Evolutionary conservation across 23 red algal genomes (phyloP), one percentile per base, ranked within the genome.

Genomic region (Gracilariopsis chorda): DNA sequence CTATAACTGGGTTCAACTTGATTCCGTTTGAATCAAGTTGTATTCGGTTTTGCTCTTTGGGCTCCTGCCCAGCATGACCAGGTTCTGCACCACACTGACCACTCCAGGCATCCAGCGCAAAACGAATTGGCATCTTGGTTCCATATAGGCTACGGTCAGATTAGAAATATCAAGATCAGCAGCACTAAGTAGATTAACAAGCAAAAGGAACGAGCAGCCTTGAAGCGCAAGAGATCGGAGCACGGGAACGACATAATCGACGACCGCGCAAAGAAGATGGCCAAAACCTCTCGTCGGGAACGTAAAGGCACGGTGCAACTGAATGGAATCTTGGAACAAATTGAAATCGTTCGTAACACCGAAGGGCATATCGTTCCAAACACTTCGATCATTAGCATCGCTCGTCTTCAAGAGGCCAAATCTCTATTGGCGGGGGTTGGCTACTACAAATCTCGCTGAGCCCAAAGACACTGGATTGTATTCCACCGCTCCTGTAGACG

Each of bases 151-250:
- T n/a, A 73, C 20, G 68, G 69, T 30, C 27, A 21, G n/a, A 76
- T 90, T 53, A 76, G 71, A 20, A 92, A 93, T 51, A 87, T 93
- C 39, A 85, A 73, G 46, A 93, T 93, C 45, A 82, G 59, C 47
- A 63, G n/a, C n/a, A n/a, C 61, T 13, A 93, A 93, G 71, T 30
- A 77, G 40, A 14, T 93, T 48, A 40, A 45, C 27, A 28, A 73
- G 36, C 58, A 83, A 7, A 25, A 74, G 7, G 90, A 86, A 23
- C 58, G 44, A 46, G 79, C 80, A 20, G 81, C 79, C 7, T 32
- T 61, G 46, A 73, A 78, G 34, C 52, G 90, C 2, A 83, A 78
- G 70, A 51, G 90, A 29, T 76, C 56, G 8, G 80, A 93, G 74
- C 87, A 87, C 59, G 81, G 79, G 33, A 80, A 93, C 44, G 90